Evolutionary conservation across 2,329 filamentous ascomycete genomes (phyloP).

Genomic region (Botrytis deweyae): DNA sequence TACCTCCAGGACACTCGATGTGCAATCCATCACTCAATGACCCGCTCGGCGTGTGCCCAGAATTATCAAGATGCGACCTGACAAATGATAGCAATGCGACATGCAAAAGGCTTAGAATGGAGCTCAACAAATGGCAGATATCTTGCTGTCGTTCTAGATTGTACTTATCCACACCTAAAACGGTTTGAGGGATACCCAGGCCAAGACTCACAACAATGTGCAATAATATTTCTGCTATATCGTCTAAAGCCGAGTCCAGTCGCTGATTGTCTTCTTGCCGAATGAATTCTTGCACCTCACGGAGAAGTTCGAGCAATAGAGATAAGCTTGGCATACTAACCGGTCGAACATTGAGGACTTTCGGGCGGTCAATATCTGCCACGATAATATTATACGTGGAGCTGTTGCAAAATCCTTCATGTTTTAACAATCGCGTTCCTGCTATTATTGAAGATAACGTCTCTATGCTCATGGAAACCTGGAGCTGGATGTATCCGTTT

Average conservation of each 20-base stretch:
- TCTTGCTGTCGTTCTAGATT: background rate
- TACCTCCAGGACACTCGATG: no score
- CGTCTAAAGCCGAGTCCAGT: background rate
- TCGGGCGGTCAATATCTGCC: background rate
- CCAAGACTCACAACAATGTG: background rate
- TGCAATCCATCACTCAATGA: no score
- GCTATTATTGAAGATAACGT: background rate
- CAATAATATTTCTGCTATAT: background rate
- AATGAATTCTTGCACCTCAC: background rate
- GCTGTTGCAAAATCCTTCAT: conserved; percentile 3
- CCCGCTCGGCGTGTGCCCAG: no score
- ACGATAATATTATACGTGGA: background rate
- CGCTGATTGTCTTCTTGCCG: background rate
- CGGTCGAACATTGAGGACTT: background rate
- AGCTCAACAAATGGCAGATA: background rate
- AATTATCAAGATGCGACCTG: no score
- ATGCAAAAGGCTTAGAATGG: background rate
- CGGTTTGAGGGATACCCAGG: background rate
- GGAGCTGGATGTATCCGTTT: background rate
- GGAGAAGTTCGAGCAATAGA: background rate
- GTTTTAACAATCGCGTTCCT: background rate
- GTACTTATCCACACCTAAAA: background rate
- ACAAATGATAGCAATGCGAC: no score
- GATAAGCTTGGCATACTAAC: background rate
- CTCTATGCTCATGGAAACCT: background rate